Evolutionary conservation across 2,329 filamentous ascomycete genomes (phyloP).

Genomic region (Lithohypha guttulata): DNA sequence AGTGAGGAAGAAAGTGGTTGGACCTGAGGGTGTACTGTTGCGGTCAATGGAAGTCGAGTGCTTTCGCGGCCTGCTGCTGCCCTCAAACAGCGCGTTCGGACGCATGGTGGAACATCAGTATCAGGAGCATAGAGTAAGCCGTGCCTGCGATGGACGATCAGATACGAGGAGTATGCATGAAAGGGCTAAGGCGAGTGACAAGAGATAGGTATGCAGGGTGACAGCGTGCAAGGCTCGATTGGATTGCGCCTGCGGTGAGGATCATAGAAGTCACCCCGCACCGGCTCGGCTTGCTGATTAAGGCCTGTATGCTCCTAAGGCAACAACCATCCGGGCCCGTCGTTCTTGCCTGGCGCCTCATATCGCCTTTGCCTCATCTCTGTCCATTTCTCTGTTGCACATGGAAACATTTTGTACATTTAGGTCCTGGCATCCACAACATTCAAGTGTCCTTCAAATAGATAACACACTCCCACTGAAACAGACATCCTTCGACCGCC

Average conservation of each 20-base stretch:
- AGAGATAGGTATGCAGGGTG: neutral
- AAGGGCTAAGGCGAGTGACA: neutral
- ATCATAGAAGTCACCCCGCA: too few relatives aligned
- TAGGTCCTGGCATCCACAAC: too few relatives aligned
- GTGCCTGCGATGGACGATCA: neutral
- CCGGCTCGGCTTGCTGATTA: too few relatives aligned
- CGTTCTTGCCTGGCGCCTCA: neutral
- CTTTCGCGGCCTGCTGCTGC: slow-evolving; percentile 22
- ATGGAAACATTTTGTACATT: slow-evolving; percentile 10
- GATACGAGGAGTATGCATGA: too few relatives aligned
- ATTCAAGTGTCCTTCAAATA: slow-evolving; percentile 1
- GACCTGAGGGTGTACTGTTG: slow-evolving; percentile 24
- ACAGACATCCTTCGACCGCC: too few relatives aligned
- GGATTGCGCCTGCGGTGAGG: too few relatives aligned
- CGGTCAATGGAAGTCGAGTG: slow-evolving; percentile 16
- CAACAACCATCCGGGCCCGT: too few relatives aligned
- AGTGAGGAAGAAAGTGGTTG: slow-evolving; percentile 51
- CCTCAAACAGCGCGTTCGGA: slow-evolving; percentile 28
- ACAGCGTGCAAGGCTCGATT: too few relatives aligned
- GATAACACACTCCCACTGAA: slow-evolving; percentile 8
- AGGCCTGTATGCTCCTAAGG: too few relatives aligned
- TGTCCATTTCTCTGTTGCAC: too few relatives aligned
- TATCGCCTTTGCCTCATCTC: too few relatives aligned
- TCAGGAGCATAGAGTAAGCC: neutral
- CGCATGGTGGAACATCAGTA: slow-evolving; percentile 25